Conservation (phyloP, 1,139 yeast species). For the Geotrichum citri-aurantii region DNA sequence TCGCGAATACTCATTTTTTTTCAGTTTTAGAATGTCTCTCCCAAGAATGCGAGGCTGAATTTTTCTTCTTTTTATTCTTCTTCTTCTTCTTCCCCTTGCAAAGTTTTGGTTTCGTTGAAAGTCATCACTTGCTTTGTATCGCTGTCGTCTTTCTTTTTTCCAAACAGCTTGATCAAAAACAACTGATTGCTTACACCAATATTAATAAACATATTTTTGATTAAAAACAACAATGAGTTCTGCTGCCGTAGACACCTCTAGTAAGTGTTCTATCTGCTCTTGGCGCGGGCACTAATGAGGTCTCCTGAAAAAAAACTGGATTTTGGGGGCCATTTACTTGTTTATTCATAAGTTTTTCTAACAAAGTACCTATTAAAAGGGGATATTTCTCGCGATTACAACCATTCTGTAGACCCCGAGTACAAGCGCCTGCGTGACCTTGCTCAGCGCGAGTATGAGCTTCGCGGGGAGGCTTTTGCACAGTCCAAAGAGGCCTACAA, state of each 20-base stretch:
- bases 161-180: not conserved
- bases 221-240: not conserved
- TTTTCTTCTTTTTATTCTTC: no score
- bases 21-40: no score
- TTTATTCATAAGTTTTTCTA: conserved; percentile 36
- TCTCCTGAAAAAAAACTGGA: no score
- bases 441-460: conserved; percentile 63
- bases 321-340: no score
- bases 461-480: conserved; percentile 50
- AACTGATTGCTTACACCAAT: not conserved
- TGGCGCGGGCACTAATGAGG: not conserved
- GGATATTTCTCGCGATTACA: conserved; percentile 31
- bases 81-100: no score
- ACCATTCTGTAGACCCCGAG: conserved; percentile 39
- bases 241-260: not conserved
- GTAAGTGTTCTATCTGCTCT: not conserved
- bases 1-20: no score
- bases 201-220: no score
- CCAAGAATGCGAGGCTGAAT: no score
- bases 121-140: not conserved
- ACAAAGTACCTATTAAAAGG: conserved; percentile 39
- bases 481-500: conserved; percentile 75
- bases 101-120: not conserved
- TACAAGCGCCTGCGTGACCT: conserved; percentile 59
- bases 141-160: not conserved